These are phyloP conservation scores for Plasmodium berghei DNA, from an alignment of 169 alveolate species.

Conservation along the genomic window DNA sequence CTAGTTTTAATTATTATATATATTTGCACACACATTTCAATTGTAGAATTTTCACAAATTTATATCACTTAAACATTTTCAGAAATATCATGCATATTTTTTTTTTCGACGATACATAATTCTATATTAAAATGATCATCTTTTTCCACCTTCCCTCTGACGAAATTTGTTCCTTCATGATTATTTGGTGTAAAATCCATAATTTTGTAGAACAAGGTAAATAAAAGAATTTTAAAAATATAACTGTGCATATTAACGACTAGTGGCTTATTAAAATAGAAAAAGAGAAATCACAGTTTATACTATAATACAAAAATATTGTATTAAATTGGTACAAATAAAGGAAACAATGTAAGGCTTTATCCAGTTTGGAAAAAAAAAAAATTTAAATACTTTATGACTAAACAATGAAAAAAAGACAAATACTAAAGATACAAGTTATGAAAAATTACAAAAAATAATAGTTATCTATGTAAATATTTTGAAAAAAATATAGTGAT, in stretches of 20 bases:
- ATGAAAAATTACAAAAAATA: too few species aligned
- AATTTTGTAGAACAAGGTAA: constrained; percentile 22
- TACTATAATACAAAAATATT: too few species aligned
- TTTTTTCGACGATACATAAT: constrained; percentile 16
- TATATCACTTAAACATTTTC: neutral
- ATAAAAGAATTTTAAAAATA: constrained; percentile 20
- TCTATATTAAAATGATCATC: constrained; percentile 10
- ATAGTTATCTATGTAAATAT: too few species aligned
- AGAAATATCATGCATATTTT: neutral
- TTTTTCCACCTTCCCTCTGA: constrained; percentile 13
- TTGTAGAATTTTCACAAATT: too few species aligned
- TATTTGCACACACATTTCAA: neutral
- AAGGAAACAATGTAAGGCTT: too few species aligned
- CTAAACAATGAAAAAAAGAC: too few species aligned
- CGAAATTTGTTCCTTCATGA: neutral
- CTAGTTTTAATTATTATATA: too few species aligned
- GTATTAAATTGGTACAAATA: too few species aligned
- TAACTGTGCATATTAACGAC: constrained; percentile 10
- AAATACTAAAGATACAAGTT: too few species aligned
- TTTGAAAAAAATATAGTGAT: too few species aligned
- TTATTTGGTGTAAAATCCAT: neutral
- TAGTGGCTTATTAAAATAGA: neutral
- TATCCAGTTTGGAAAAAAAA: too few species aligned
- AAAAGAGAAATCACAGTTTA: neutral
- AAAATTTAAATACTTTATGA: too few species aligned